Conservation (phyloP, 306 rosid genomes). For the Comarum palustre region DNA sequence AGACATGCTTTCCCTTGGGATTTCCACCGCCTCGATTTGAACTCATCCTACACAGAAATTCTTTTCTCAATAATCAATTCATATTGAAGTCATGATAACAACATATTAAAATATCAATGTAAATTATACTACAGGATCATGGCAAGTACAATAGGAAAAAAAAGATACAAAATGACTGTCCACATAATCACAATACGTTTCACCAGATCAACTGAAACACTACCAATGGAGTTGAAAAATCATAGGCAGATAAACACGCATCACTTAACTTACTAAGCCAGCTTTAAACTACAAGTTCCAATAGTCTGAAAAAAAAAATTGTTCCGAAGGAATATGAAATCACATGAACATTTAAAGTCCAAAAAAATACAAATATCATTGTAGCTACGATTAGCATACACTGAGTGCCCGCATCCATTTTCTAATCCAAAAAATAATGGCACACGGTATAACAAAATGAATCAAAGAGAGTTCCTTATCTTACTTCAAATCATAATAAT, state of each 20-base stretch:
- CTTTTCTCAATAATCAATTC: not conserved
- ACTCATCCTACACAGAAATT: constrained; percentile 33
- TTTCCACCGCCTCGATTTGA: constrained; percentile 47
- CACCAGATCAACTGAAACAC: not conserved
- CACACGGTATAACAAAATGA: not conserved
- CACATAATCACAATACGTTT: too few relatives aligned
- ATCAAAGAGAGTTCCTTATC: not conserved
- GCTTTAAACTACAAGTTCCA: not conserved
- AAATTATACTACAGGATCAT: not conserved
- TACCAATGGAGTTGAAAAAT: not conserved
- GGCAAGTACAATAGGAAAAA: too few relatives aligned
- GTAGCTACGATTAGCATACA: not conserved
- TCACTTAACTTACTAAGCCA: not conserved
- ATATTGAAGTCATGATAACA: not conserved
- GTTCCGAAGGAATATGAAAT: not conserved
- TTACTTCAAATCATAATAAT: not conserved
- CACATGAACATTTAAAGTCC: not conserved
- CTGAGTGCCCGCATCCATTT: not conserved
- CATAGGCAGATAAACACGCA: not conserved
- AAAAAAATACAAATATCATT: too few relatives aligned
- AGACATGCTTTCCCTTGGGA: constrained; percentile 40
- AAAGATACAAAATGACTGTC: too few relatives aligned
- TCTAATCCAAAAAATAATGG: not conserved
- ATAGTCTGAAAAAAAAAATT: not conserved
- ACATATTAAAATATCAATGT: not conserved